Percentiles rank a stretch among this genome's conserved stretches.
Conservation (phyloP, 2,329 filamentous ascomycete species). For the Pyricularia sp. region DNA sequence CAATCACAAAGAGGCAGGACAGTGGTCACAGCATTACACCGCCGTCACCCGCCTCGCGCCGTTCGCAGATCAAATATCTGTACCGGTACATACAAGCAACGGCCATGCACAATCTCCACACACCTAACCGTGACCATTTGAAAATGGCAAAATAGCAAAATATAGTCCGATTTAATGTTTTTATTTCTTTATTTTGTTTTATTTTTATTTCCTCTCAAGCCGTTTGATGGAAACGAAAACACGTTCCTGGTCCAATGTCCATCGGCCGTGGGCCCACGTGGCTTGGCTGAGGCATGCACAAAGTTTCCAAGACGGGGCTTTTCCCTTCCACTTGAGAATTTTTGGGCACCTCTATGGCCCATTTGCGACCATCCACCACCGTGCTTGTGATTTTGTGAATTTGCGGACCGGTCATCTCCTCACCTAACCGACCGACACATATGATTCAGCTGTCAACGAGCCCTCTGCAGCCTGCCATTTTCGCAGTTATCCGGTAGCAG, state of each 20-base stretch:
- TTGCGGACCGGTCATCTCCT: background rate
- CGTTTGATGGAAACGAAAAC: background rate
- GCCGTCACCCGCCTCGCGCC: background rate
- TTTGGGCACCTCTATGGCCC: background rate
- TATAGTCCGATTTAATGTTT: background rate
- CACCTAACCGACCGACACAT: background rate
- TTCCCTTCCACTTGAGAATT: background rate
- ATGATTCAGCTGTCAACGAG: background rate
- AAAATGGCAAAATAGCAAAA: background rate
- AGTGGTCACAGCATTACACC: background rate
- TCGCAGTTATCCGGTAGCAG: background rate
- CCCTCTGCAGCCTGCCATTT: background rate
- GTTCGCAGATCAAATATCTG: background rate
- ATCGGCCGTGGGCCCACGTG: background rate
- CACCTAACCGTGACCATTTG: background rate
- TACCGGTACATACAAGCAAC: background rate
- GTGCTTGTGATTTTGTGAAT: background rate
- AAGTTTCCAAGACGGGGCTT: background rate
- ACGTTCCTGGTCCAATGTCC: background rate
- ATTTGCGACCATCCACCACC: background rate
- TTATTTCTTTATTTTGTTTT: too few species aligned
- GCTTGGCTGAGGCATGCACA: background rate
- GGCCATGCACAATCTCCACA: background rate
- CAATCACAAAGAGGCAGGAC: background rate
- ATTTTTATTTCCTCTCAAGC: too few species aligned